A percentile compares a stretch with the other conserved stretches of the same genome.
phyloP scores from a whole-genome alignment of 1,284 basidiomycete species.

The Trametes polyzona region DNA sequence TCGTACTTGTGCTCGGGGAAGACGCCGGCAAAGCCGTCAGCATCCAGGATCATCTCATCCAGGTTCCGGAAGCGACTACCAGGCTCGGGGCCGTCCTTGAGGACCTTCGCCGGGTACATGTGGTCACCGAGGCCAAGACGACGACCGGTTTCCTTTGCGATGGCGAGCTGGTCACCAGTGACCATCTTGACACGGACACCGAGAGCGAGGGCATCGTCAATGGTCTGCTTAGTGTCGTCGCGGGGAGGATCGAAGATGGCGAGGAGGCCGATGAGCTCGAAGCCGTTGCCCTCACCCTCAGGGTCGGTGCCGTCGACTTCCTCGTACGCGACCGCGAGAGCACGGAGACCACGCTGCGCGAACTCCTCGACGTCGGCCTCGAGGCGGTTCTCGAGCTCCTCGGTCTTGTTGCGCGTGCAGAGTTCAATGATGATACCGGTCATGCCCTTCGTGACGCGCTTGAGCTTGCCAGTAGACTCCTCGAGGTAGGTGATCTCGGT shows the following conservation, averaged over 20 bases:
- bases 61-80: conserved; percentile 80
- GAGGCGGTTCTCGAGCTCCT: conserved; percentile 87
- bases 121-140: conserved; percentile 95
- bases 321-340: conserved; percentile 95
- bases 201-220: conserved; percentile 94
- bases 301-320: conserved; percentile 84
- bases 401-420: conserved; percentile 96
- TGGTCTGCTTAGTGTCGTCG: conserved; percentile 98
- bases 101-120: conserved; percentile 96
- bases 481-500: conserved; percentile 98
- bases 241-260: conserved; percentile 98
- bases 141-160: conserved; percentile 98
- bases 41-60: conserved; percentile 94
- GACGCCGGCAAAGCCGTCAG: conserved; percentile 92
- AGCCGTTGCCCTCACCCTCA: conserved; percentile 90
- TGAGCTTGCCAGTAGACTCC: conserved; percentile 90
- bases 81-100: conserved; percentile 88
- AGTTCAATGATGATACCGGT: conserved; percentile 96
- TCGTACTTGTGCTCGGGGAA: conserved; percentile 97
- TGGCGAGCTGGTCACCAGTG: conserved; percentile 98
- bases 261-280: conserved; percentile 96
- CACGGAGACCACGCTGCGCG: conserved; percentile 94
- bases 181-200: conserved; percentile 99
- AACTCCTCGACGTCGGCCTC: conserved; percentile 97
- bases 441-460: conserved; percentile 99